Conservation (phyloP, 2,329 filamentous ascomycete genomes). For the Bipolaris gigantea region DNA sequence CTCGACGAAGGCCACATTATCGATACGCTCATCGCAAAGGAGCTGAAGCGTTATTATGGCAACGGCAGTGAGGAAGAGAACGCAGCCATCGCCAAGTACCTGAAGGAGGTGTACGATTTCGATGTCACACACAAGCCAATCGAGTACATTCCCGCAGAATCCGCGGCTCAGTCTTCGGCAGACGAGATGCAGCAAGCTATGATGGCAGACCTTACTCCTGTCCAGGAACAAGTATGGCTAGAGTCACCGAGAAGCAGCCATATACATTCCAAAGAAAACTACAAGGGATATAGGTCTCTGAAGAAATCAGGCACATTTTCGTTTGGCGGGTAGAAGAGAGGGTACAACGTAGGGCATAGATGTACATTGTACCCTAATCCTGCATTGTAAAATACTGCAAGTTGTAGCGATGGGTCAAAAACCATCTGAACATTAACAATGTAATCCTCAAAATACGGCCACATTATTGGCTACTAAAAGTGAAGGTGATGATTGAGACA, state of each 20-base stretch:
- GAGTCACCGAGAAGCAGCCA: background rate
- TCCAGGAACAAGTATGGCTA: background rate
- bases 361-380: background rate
- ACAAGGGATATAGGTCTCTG: background rate
- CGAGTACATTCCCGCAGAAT: background rate
- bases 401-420: background rate
- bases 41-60: slow-evolving; percentile 23
- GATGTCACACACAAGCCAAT: slow-evolving; percentile 13
- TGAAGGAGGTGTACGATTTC: slow-evolving; percentile 21
- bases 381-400: background rate
- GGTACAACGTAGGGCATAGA: background rate
- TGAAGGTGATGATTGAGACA: background rate
- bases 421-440: background rate
- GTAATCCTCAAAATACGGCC: background rate
- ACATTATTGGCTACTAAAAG: background rate
- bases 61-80: slow-evolving; percentile 25
- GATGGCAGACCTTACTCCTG: slow-evolving; percentile 1
- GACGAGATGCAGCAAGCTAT: slow-evolving; percentile 17
- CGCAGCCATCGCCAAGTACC: slow-evolving; percentile 20
- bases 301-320: slow-evolving; percentile 2
- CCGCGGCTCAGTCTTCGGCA: slow-evolving; percentile 12
- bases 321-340: background rate
- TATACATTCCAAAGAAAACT: no score
- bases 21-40: slow-evolving; percentile 24
- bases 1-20: slow-evolving; percentile 16